Percentiles rank a stretch among this genome's conserved stretches.
phyloP scores from a whole-genome alignment of 169 alveolate species.

The Besnoitia besnoiti region DNA sequence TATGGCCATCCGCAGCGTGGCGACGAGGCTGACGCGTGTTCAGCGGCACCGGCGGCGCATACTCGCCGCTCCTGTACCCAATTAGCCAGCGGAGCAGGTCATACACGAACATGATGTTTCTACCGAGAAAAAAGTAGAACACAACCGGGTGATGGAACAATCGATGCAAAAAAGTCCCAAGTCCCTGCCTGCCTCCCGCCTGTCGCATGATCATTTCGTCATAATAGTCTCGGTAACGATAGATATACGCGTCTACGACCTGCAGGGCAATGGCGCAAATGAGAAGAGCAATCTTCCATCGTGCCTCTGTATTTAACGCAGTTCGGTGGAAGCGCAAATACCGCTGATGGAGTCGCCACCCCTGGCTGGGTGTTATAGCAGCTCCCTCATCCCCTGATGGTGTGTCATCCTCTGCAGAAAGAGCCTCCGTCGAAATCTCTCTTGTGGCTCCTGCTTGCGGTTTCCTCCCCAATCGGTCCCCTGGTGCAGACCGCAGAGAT shows the following conservation, averaged over 20 bases:
- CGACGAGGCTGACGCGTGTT: not conserved
- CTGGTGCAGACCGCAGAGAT: too few relatives aligned
- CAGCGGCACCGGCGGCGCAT: not conserved
- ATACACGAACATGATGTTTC: not conserved
- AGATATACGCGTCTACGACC: not conserved
- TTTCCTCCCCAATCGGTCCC: too few relatives aligned
- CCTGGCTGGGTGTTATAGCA: too few relatives aligned
- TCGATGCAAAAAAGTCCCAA: not conserved
- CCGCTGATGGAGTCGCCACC: not conserved
- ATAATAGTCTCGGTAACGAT: not conserved
- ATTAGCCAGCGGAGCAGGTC: not conserved
- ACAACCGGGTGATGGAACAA: not conserved
- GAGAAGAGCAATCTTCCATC: not conserved
- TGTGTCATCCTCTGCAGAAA: too few relatives aligned
- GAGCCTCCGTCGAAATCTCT: too few relatives aligned
- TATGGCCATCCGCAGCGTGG: not conserved
- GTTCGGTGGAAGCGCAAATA: not conserved
- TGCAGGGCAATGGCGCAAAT: not conserved
- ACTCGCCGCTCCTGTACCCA: not conserved
- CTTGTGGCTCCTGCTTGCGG: too few relatives aligned
- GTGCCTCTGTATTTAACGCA: not conserved
- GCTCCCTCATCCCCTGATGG: too few relatives aligned
- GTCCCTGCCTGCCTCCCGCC: not conserved
- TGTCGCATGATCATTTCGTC: not conserved
- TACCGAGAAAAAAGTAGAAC: not conserved